Evolutionary conservation across 345 rosid genomes (phyloP).

Genomic region (Isatis tinctoria): DNA sequence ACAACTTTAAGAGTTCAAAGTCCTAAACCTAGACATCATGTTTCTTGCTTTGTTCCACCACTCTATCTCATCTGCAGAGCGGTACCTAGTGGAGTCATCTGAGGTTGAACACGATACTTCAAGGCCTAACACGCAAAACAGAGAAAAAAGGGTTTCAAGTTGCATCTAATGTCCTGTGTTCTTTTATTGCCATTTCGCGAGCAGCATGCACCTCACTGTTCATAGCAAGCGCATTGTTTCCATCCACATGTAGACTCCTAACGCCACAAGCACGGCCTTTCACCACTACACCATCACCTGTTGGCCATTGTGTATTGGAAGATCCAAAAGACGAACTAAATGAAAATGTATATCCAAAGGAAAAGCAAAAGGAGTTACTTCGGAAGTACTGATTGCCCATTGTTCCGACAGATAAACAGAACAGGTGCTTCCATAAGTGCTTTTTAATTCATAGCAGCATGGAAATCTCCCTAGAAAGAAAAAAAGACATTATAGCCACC

Average conservation of each 20-base stretch:
- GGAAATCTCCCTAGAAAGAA: conserved; percentile 70
- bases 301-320: neutral
- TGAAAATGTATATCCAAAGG: too few species aligned
- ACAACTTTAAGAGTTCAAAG: too few species aligned
- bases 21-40: conserved; percentile 62
- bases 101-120: conserved; percentile 88
- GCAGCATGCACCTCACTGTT: conserved; percentile 71
- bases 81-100: conserved; percentile 89
- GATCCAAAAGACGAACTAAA: neutral
- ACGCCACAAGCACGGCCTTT: conserved; percentile 86
- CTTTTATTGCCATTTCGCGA: conserved; percentile 64
- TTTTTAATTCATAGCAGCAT: conserved; percentile 69
- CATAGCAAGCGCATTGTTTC: conserved; percentile 87
- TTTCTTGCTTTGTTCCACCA: conserved; percentile 58
- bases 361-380: conserved; percentile 48
- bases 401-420: conserved; percentile 77
- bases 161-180: conserved; percentile 48
- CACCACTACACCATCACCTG: conserved; percentile 86
- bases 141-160: neutral
- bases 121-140: conserved; percentile 52
- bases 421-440: conserved; percentile 81
- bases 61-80: conserved; percentile 65
- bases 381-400: conserved; percentile 92
- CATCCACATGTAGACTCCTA: conserved; percentile 82
- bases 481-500: neutral